These are phyloP conservation scores for Craspedostauros australis DNA, from an alignment of 108 stramenopile genomes.

Conservation along the genomic window DNA sequence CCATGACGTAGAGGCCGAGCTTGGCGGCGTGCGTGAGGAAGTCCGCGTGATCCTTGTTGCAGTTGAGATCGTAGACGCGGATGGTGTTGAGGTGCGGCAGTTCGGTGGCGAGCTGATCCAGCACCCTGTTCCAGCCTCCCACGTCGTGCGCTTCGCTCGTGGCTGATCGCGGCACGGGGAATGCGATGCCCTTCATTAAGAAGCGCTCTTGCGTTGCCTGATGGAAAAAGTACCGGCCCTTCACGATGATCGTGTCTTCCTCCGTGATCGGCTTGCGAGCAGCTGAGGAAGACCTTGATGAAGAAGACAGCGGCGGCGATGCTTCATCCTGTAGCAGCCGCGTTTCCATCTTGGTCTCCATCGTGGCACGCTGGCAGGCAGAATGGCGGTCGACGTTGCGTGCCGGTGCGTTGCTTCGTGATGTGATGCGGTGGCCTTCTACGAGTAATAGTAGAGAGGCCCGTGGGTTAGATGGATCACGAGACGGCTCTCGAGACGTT, in stretches of 20 bases:
- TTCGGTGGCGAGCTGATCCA: slow-evolving; percentile 41
- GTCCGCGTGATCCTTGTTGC: slow-evolving; percentile 22
- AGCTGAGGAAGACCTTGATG: too few relatives aligned
- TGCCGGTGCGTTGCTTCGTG: too few relatives aligned
- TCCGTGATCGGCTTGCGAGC: too few relatives aligned
- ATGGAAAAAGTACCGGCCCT: slow-evolving; percentile 38
- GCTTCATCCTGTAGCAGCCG: too few relatives aligned
- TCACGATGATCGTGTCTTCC: slow-evolving; percentile 27
- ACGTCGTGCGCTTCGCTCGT: slow-evolving; percentile 18
- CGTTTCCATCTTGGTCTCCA: too few relatives aligned
- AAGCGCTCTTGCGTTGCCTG: slow-evolving; percentile 22
- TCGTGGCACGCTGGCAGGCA: too few relatives aligned
- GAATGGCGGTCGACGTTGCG: too few relatives aligned
- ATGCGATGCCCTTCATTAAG: slow-evolving; percentile 50
- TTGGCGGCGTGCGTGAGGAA: slow-evolving; percentile 45
- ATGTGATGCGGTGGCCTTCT: too few relatives aligned
- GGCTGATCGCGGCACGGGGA: slow-evolving; percentile 45
- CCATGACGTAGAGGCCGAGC: slow-evolving; percentile 56
- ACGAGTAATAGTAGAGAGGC: too few relatives aligned
- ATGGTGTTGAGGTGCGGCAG: slow-evolving; percentile 43
- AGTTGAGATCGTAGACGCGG: slow-evolving; percentile 35
- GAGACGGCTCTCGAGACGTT: too few relatives aligned
- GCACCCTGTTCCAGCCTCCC: slow-evolving; percentile 38
- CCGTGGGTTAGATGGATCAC: too few relatives aligned
- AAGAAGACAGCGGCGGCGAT: too few relatives aligned